phyloP scores from a whole-genome alignment of 2,329 filamentous ascomycete genomes.

The Thelonectria blattea region DNA sequence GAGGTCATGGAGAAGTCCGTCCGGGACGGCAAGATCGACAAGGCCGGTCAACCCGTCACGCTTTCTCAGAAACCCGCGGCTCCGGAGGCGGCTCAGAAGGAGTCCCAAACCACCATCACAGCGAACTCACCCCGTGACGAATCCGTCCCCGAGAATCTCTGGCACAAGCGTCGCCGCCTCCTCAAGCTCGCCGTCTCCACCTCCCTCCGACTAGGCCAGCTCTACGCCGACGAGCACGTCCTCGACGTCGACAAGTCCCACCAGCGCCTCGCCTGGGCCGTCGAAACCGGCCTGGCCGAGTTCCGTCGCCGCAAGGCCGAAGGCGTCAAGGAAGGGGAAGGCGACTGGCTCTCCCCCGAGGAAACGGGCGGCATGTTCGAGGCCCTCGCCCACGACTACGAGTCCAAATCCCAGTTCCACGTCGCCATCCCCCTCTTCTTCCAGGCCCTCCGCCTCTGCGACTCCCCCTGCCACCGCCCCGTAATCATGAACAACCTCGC shows the following conservation, averaged over 20 bases:
- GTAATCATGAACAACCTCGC: slow-evolving; percentile 88
- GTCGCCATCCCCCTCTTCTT: slow-evolving; percentile 86
- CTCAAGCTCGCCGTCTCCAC: slow-evolving; percentile 69
- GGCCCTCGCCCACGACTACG: slow-evolving; percentile 78
- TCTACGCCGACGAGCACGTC: slow-evolving; percentile 80
- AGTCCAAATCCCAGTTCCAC: slow-evolving; percentile 74
- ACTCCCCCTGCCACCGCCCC: slow-evolving; percentile 74
- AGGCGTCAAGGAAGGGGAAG: slow-evolving; percentile 73
- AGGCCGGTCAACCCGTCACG: slow-evolving; percentile 44
- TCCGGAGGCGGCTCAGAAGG: slow-evolving; percentile 10
- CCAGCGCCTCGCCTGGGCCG: slow-evolving; percentile 75
- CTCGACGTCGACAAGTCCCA: slow-evolving; percentile 77
- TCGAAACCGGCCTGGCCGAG: slow-evolving; percentile 80
- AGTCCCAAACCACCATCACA: slow-evolving; percentile 18
- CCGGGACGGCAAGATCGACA: slow-evolving; percentile 53
- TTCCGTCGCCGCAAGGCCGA: slow-evolving; percentile 69
- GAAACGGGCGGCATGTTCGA: slow-evolving; percentile 79
- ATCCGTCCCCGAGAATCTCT: slow-evolving; percentile 53
- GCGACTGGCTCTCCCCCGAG: slow-evolving; percentile 71
- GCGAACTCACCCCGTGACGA: slow-evolving; percentile 37
- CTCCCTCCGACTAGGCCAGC: slow-evolving; percentile 81
- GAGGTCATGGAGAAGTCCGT: slow-evolving; percentile 58
- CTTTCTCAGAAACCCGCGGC: slow-evolving; percentile 21
- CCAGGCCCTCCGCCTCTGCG: slow-evolving; percentile 76
- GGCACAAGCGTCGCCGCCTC: slow-evolving; percentile 67